Base-by-base conservation (phyloP, 371 early-diverging fungal species). In the Globomyces sp. region DNA sequence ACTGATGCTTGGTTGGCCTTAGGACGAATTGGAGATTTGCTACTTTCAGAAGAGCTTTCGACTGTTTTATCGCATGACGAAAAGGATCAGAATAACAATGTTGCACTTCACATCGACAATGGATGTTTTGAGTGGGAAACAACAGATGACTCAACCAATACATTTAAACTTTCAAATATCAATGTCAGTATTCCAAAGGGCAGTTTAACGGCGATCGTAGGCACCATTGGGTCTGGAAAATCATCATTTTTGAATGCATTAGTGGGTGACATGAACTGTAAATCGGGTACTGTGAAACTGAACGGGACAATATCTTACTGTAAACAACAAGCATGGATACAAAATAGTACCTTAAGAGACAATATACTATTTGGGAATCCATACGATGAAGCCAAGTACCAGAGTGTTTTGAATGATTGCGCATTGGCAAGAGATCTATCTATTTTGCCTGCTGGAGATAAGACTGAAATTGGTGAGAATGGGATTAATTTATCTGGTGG, bases 311-410 rank as follows among this genome's bases (percentile, higher is more conserved):
- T 90, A n/a, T 91, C 88, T 5, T 91, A 90, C 74, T 89, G 89
- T 6, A 80, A 90, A 6, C 91, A 91, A 63, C 84, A 88, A 13
- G 90, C 92, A 0, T 92, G 93, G 93, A 81, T 93, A 47, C 86
- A 88, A 67, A 90, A 92, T 70, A 86, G 81, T 55, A 87, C 91
- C 10, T 81, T 93, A 41, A 80, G 88, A 37, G 89, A 92, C 62
- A 93, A 93, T 68, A 89, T 93, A 61, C 68, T 91, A 64, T 93
- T 93, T 74, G 92, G 92, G 11, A 68, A 81, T n/a, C 80, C 79
- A 3, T 92, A 76, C 66, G 85, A 88, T 58, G 77, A 80, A 61
- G 80, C 81, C 10, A 80, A 88, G 1, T 92, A 90, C 65, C 68
- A 78, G 11, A 58, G 66, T 4, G 78, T 82, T 3, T 52, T 89